Evolutionary conservation across 2,329 filamentous ascomycete genomes (phyloP), one percentile per base, ranked within the genome.

Genomic region (Lizonia empirigonia): DNA sequence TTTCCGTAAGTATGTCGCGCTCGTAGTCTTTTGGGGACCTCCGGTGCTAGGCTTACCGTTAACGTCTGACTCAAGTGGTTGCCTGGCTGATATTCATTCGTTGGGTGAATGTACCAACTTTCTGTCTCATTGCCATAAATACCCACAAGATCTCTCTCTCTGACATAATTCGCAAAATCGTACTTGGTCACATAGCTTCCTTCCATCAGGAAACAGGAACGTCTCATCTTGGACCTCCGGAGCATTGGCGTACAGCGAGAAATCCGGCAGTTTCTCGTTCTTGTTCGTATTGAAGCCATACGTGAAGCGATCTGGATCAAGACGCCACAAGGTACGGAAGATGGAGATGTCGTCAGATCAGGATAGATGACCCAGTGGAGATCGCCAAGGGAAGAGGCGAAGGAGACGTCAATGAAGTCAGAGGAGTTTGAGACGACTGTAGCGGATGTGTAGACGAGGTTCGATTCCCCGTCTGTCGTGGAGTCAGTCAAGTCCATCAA

Each of bases 151-250:
- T 74, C 70, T 37, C 74, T 67, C 7, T 69, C 62, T 1, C 70
- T 58, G 4, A 74, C 64, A 49, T 70, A 74, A 7, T 62, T 62
- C 2, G 69, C 70, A 50, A 74, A 74, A 42, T 76, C 69, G 52
- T 81, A 80, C 64, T 82, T 80, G 4, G 75, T 78, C 38, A 81
- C 74, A 44, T 78, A 80, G 1, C 64, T 68, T 0, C 77, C 64
- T 68, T 0, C 77, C 77, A 34, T 78, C 74, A 0, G 66, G 67
- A 4, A 61, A 68, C 42, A 72, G 64, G 72, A 76, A 80, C 2
- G 78, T 80, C 66, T 80, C 77, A 58, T 80, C 78, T 54, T 79
- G 77, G 8, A 80, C 72, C 46, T 78, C 77, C 16, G 74, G 75
- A 18, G 71, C 66, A 5, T 55, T 65, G 5, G 69, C 52, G 50